These are phyloP conservation scores for Sugiyamaella xylanicola DNA, from an alignment of 1,139 yeast species.

Conservation along the genomic window DNA sequence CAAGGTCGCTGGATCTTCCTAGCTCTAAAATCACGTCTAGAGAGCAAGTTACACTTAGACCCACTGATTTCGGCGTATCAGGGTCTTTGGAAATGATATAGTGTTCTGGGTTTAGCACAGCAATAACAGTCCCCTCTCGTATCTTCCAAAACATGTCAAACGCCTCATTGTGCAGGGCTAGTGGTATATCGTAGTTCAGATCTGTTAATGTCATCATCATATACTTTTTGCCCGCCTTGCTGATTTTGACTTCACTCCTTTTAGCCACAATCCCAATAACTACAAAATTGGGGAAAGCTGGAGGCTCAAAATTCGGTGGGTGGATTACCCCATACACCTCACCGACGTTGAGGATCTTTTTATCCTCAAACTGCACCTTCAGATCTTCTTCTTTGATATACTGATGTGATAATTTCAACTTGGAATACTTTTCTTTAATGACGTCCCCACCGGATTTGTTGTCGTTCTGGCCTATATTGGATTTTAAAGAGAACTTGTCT, in stretches of 20 bases:
- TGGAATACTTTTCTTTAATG: slow-evolving; percentile 27
- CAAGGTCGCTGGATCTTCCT: slow-evolving; percentile 72
- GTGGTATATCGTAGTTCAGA: slow-evolving; percentile 57
- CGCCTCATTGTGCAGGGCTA: slow-evolving; percentile 68
- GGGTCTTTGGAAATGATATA: slow-evolving; percentile 41
- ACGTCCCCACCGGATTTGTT: neutral
- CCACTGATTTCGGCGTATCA: slow-evolving; percentile 52
- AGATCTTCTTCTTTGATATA: slow-evolving; percentile 23
- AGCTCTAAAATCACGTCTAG: slow-evolving; percentile 63
- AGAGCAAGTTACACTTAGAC: slow-evolving; percentile 56
- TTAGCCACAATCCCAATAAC: slow-evolving; percentile 64
- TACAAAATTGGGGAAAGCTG: slow-evolving; percentile 73
- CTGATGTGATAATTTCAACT: slow-evolving; percentile 23
- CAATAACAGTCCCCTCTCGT: slow-evolving; percentile 71
- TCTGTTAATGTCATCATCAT: slow-evolving; percentile 68
- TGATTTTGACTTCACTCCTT: slow-evolving; percentile 56
- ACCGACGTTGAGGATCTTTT: slow-evolving; percentile 27
- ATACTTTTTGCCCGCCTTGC: slow-evolving; percentile 53
- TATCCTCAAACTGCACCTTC: slow-evolving; percentile 27
- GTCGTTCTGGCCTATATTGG: slow-evolving; percentile 11
- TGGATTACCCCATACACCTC: slow-evolving; percentile 49
- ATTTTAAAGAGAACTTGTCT: slow-evolving; percentile 1
- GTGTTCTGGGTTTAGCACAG: slow-evolving; percentile 72
- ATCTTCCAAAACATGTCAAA: slow-evolving; percentile 73
- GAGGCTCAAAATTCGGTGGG: slow-evolving; percentile 71